Conservation (phyloP, 805 yeast genomes). For the Cyberlindnera sargentensis region DNA sequence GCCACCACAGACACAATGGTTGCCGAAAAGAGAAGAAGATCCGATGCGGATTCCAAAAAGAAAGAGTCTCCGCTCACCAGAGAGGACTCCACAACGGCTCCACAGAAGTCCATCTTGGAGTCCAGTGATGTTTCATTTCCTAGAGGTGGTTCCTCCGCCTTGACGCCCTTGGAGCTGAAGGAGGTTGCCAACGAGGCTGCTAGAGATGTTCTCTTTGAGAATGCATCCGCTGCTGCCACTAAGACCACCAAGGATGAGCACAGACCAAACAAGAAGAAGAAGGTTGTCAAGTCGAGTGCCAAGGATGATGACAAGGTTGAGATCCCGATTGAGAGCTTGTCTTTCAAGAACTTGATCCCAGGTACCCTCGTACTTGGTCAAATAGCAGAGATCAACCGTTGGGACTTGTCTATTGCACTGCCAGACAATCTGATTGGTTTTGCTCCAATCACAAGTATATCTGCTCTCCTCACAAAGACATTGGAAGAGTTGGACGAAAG, state of each 20-base stretch:
- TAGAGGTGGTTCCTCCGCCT: conserved; percentile 87
- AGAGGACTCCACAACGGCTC: conserved; percentile 33
- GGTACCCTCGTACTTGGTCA: conserved; percentile 80
- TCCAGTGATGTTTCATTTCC: conserved; percentile 56
- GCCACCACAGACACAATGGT: conserved; percentile 9
- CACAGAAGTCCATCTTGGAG: conserved; percentile 29
- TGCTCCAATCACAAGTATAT: conserved; percentile 67
- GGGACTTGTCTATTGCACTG: conserved; percentile 62
- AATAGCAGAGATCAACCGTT: conserved; percentile 48
- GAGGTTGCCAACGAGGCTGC: conserved; percentile 92
- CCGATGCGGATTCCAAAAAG: conserved; percentile 30
- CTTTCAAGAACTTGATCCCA: conserved; percentile 54
- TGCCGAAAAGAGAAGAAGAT: conserved; percentile 42
- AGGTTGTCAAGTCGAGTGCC: conserved; percentile 23
- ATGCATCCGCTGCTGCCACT: conserved; percentile 9
- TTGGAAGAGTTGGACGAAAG: conserved; percentile 52
- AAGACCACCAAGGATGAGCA: conserved; percentile 13
- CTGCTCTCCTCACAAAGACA: conserved; percentile 49
- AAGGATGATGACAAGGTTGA: conserved; percentile 21
- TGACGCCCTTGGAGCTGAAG: conserved; percentile 85
- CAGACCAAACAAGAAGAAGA: conserved; percentile 37
- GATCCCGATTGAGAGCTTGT: conserved; percentile 55
- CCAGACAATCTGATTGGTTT: conserved; percentile 79
- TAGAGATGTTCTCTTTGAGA: conserved; percentile 71
- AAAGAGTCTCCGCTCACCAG: conserved; percentile 34